phyloP scores from a whole-genome alignment of 441 rosid genomes.

The Euphorbia corollata region DNA sequence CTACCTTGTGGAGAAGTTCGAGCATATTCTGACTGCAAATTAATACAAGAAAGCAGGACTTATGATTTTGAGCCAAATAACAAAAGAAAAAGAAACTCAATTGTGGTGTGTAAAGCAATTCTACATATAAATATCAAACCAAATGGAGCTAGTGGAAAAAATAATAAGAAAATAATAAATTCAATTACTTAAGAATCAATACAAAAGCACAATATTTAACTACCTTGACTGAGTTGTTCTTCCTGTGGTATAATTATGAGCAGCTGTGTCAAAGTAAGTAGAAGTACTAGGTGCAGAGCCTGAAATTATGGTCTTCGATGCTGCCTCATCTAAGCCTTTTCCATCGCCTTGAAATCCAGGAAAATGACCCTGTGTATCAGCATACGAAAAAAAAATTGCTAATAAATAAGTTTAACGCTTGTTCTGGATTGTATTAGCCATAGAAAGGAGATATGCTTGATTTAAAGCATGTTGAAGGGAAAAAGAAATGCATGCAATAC shows the following conservation, averaged over 20 bases:
- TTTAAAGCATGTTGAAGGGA: neutral
- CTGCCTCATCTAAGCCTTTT: slow-evolving; percentile 30
- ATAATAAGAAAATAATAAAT: slow-evolving; percentile 3
- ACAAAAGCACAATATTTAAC: slow-evolving; percentile 8
- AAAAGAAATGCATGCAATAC: slow-evolving; percentile 20
- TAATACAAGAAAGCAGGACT: neutral
- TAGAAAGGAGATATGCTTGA: neutral
- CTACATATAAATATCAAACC: neutral
- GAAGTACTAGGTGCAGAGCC: slow-evolving; percentile 34
- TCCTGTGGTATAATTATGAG: slow-evolving; percentile 32
- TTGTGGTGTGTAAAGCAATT: neutral
- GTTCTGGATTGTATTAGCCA: neutral
- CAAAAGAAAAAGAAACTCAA: neutral
- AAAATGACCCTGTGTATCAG: slow-evolving; percentile 27
- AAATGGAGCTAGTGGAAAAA: neutral
- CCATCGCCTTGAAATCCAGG: slow-evolving; percentile 36
- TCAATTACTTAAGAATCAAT: neutral
- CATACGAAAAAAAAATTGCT: slow-evolving; percentile 16
- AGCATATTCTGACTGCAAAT: slow-evolving; percentile 69
- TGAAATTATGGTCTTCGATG: slow-evolving; percentile 32
- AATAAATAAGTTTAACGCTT: slow-evolving; percentile 10
- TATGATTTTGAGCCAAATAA: neutral
- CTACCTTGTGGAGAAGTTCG: slow-evolving; percentile 81
- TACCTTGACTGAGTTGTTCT: slow-evolving; percentile 51
- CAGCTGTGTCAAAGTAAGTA: slow-evolving; percentile 36